These are phyloP conservation scores for Penicillium daleae DNA, from an alignment of 495 filamentous ascomycete genomes.

Conservation along the genomic window DNA sequence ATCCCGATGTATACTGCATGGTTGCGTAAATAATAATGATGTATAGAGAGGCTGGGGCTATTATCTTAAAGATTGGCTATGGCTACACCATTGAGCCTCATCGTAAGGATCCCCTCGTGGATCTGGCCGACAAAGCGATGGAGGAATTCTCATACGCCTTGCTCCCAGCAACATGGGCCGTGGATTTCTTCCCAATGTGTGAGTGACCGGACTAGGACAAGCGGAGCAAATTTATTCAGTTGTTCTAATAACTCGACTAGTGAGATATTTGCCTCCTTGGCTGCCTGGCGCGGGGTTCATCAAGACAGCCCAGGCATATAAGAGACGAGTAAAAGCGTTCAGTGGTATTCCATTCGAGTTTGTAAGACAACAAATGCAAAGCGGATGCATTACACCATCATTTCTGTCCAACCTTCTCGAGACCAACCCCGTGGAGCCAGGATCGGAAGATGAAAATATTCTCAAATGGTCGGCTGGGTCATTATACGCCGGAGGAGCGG, in stretches of 20 bases:
- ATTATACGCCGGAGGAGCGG: slow-evolving; percentile 61
- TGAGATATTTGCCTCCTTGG: slow-evolving; percentile 50
- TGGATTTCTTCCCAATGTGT: slow-evolving; percentile 46
- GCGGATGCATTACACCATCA: slow-evolving; percentile 34
- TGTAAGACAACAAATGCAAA: slow-evolving; percentile 48
- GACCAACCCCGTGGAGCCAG: slow-evolving; percentile 19
- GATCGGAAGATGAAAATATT: slow-evolving; percentile 32
- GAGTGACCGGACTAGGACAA: not conserved
- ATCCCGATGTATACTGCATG: not conserved
- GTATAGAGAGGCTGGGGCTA: slow-evolving; percentile 39
- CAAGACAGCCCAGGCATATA: slow-evolving; percentile 37
- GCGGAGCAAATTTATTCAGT: too few species aligned
- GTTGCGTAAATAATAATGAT: not conserved
- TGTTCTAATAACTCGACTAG: slow-evolving; percentile 12
- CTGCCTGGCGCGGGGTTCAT: slow-evolving; percentile 53
- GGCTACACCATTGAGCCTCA: slow-evolving; percentile 51
- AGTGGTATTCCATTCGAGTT: slow-evolving; percentile 46
- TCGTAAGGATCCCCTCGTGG: slow-evolving; percentile 46
- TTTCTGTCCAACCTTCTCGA: slow-evolving; percentile 44
- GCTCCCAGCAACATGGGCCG: slow-evolving; percentile 44
- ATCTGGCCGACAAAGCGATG: slow-evolving; percentile 42
- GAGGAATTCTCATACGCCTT: slow-evolving; percentile 41
- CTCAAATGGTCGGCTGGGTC: slow-evolving; percentile 55
- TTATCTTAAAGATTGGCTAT: slow-evolving; percentile 54
- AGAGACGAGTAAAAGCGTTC: slow-evolving; percentile 24